These are phyloP conservation scores for Ceratobasidium theobromae DNA, from an alignment of 1,284 basidiomycete genomes.

Conservation along the genomic window DNA sequence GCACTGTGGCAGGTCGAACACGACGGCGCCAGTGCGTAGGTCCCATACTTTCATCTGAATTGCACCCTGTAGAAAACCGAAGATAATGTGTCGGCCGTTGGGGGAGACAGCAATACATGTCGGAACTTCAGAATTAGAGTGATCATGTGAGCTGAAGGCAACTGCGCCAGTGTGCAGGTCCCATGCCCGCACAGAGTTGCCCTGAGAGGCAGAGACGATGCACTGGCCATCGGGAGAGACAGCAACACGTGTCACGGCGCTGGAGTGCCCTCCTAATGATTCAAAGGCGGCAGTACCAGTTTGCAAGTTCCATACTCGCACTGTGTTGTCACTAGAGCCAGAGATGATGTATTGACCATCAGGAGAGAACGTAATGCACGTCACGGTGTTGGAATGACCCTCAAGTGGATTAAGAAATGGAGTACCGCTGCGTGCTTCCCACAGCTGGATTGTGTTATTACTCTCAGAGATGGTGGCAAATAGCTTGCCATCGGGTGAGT, in stretches of 20 bases:
- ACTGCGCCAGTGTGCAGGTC: background rate
- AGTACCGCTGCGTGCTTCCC: background rate
- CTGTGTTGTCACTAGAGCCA: background rate
- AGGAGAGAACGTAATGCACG: background rate
- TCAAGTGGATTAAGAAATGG: background rate
- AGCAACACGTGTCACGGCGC: background rate
- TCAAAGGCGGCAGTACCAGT: background rate
- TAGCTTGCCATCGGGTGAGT: background rate
- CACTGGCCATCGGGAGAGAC: background rate
- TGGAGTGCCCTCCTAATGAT: background rate
- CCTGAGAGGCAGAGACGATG: background rate
- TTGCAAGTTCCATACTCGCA: background rate
- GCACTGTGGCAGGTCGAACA: too few relatives aligned
- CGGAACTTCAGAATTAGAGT: background rate
- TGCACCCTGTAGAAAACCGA: too few relatives aligned
- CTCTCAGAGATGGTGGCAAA: background rate
- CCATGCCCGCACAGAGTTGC: background rate
- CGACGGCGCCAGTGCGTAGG: too few relatives aligned
- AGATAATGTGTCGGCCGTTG: too few relatives aligned
- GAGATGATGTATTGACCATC: slow-evolving; percentile 1
- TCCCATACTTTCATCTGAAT: too few relatives aligned
- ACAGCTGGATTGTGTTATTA: background rate
- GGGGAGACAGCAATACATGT: too few relatives aligned
- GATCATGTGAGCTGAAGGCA: background rate
- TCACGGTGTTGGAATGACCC: background rate